Base-by-base conservation (phyloP, 164 flowering plant genomes). In the Annona cherimola region DNA sequence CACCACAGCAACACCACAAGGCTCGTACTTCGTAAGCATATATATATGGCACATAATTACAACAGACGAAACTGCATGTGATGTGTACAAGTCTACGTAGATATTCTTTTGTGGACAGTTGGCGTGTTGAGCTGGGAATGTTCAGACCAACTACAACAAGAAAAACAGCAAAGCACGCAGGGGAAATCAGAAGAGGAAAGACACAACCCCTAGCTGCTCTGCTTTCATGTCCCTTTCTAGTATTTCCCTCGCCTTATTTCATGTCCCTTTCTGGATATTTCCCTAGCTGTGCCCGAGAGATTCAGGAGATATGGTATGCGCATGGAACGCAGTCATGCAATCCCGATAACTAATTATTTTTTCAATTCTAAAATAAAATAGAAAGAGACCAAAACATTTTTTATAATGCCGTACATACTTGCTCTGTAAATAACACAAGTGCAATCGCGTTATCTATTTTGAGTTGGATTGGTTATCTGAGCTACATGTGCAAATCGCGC, bases 101-200 rank as follows among this genome's bases (percentile, higher is more conserved):
- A 50, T 50, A 50, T 50, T 50, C 57, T 50, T 12, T 50, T 50
- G 18, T 0, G 18, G 44, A 42, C n/a, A 20, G 66, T 67, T 77
- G 76, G 78, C 79, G 81, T 81, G 80, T 76, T 14, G 45, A 44
- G 72, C 7, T 76, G 66, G 73, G 67, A 69, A 60, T 74, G 63
- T 73, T 65, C 69, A 70, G 50, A 44, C 45, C 69, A 35, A 66
- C 11, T 54, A 5, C 54, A 8, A 44, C 69, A 71, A 71, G 74
- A 62, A 68, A 66, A 26, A 26, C 35, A 26, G 35, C 35, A 26
- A 26, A 26, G 35, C 35, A 12, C 66, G 59, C 20, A 26, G 71
- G 2, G 8, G 50, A 4, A 42, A 50, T 40, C 14, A 50, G 42
- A 64, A 42, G 41, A 14, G 39, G 42, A 16, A 67, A 63, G 63